Evolutionary conservation across 306 rosid genomes (phyloP).

Genomic region (Malus sieversii): DNA sequence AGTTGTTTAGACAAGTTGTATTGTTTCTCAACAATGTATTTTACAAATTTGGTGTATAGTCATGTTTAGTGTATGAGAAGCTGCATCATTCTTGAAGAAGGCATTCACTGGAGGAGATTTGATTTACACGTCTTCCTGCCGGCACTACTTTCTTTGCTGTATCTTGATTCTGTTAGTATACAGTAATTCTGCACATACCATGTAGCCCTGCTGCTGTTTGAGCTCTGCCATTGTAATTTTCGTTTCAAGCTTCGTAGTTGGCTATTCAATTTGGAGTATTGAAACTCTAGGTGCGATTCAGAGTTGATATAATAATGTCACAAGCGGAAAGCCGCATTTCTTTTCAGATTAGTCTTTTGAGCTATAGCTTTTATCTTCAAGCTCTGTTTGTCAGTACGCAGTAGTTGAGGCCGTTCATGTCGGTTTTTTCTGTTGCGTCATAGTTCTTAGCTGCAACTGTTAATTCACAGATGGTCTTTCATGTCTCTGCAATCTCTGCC

Average conservation of each 20-base stretch:
- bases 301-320: not conserved
- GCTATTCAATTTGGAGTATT: not conserved
- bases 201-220: not conserved
- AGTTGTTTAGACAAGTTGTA: not conserved
- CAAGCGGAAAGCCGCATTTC: not conserved
- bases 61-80: constrained; percentile 4
- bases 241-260: not conserved
- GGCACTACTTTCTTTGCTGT: not conserved
- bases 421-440: not conserved
- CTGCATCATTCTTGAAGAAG: constrained; percentile 7
- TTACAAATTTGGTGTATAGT: not conserved
- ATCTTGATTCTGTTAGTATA: not conserved
- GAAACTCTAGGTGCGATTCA: not conserved
- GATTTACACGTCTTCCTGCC: constrained; percentile 1
- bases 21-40: constrained; percentile 1
- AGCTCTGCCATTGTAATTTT: not conserved
- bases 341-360: not conserved
- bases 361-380: too few relatives aligned
- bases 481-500: not conserved
- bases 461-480: not conserved
- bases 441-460: not conserved
- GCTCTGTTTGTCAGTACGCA: not conserved
- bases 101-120: not conserved
- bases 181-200: not conserved
- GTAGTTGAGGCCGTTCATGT: not conserved